phyloP scores from a whole-genome alignment of 2,329 filamentous ascomycete species.

The Aspergillus sp. region DNA sequence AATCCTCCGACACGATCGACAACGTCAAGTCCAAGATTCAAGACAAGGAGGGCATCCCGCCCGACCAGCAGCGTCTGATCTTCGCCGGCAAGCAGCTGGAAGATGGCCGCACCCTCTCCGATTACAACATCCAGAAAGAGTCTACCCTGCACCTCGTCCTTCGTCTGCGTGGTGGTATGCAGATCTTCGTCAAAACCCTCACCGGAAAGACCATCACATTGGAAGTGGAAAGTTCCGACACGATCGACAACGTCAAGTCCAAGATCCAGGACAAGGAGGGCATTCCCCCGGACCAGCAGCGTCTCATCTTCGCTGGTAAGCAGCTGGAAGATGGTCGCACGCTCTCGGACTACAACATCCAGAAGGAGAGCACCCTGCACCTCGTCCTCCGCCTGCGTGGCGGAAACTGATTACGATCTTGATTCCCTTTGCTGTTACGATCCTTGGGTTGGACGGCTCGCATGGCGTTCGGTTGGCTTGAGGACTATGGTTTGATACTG shows the following conservation, averaged over 20 bases:
- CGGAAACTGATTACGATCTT: constrained; percentile 37
- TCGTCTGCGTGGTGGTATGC: constrained; percentile 77
- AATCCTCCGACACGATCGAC: constrained; percentile 86
- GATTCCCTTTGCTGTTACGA: constrained; percentile 16
- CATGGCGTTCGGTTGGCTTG: constrained; percentile 38
- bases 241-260: constrained; percentile 67
- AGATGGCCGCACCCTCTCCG: constrained; percentile 83
- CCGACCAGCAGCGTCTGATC: constrained; percentile 90
- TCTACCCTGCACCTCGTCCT: constrained; percentile 78
- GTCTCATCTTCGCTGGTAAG: constrained; percentile 69
- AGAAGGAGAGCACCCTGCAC: constrained; percentile 63
- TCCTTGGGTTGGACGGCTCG: constrained; percentile 30
- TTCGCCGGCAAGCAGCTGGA: constrained; percentile 93
- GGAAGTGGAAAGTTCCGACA: constrained; percentile 66
- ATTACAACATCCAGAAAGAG: constrained; percentile 98
- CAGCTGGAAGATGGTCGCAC: constrained; percentile 55
- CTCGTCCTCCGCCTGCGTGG: constrained; percentile 50
- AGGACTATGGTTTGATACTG: constrained; percentile 16
- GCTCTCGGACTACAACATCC: constrained; percentile 54
- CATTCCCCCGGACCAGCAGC: constrained; percentile 68
- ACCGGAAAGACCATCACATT: constrained; percentile 71
- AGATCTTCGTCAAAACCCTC: constrained; percentile 81
- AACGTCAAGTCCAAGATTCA: constrained; percentile 92
- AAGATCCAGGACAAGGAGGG: constrained; percentile 83
- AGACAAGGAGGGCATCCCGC: constrained; percentile 79